These are phyloP conservation scores for Alternaria sp. DNA, from an alignment of 2,329 filamentous ascomycete genomes.

Conservation along the genomic window DNA sequence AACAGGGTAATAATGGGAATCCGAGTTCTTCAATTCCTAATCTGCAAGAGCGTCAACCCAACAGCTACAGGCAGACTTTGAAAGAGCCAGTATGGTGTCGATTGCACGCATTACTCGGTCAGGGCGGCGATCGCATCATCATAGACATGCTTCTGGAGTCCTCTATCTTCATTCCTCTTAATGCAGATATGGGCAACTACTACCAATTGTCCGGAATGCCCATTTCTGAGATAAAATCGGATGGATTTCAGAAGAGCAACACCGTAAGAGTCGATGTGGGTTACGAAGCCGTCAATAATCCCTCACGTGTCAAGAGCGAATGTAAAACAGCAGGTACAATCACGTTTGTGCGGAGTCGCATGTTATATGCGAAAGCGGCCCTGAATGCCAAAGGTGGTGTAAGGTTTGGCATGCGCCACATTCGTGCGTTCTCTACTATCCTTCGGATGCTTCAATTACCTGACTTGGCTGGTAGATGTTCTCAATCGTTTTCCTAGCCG, in stretches of 20 bases:
- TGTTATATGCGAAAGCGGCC: slow-evolving; percentile 82
- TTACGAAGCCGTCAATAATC: slow-evolving; percentile 2
- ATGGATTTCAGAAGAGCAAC: slow-evolving; percentile 10
- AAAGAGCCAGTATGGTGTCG: slow-evolving; percentile 79
- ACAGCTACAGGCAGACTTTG: slow-evolving; percentile 73
- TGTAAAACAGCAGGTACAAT: slow-evolving; percentile 65
- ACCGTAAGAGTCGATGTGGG: slow-evolving; percentile 1
- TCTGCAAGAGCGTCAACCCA: slow-evolving; percentile 70
- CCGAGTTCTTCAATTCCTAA: slow-evolving; percentile 68
- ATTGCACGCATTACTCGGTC: slow-evolving; percentile 76
- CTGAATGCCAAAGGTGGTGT: slow-evolving; percentile 74
- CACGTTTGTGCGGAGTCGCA: slow-evolving; percentile 79
- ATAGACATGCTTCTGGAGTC: slow-evolving; percentile 78
- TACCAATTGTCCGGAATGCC: slow-evolving; percentile 80
- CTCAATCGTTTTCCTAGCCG: slow-evolving; percentile 73
- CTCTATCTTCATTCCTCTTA: slow-evolving; percentile 75
- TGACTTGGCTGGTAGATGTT: slow-evolving; percentile 67
- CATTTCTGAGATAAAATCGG: slow-evolving; percentile 57
- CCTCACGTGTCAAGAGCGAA: slow-evolving; percentile 15
- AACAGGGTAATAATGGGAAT: slow-evolving; percentile 42
- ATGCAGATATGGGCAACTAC: slow-evolving; percentile 70
- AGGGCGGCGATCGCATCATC: slow-evolving; percentile 79
- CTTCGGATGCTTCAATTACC: slow-evolving; percentile 3
- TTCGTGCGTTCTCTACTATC: slow-evolving; percentile 67
- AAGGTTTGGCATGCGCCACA: slow-evolving; percentile 79